Evolutionary conservation across 306 rosid species (phyloP), one percentile per base, ranked within the genome.

Genomic region (Bauhinia variegata): DNA sequence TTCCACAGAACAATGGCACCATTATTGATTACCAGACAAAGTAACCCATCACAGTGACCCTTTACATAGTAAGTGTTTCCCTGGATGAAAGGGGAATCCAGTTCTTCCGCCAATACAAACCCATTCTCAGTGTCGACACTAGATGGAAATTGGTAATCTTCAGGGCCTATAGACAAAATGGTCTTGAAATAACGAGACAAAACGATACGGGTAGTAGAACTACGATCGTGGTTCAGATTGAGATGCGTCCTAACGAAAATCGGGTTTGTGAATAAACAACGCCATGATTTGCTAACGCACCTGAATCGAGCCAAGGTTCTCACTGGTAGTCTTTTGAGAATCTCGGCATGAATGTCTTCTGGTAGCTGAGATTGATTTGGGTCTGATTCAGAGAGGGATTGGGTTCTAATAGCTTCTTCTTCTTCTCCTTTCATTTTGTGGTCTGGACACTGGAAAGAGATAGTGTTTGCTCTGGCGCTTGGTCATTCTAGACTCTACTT

Each of bases 31-130:
- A 83, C 80, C 17, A 71, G 3, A 43, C 84, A 79, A 15, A 83
- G 36, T 19, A 83, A 42, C 11, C 87, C 87, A 14, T 83, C 75
- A 38, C 75, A 83, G 50, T 79, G 84, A 4, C 84, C 87, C 56
- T 83, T 83, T 0, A 83, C 87, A 33, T 73, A 79, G 14, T 79
- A 83, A 4, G 82, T 80, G 51, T 79, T 37, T 30, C 68, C 59
- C 3, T 3, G 34, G 1, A 47, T 61, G n/a, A 48, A 33, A 8
- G 31, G 48, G 10, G 75, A 67, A 8, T 60, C 65, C 13, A 79
- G 70, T 62, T 75, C 66, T 11, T 14, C 38, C 2, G 77, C 53
- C 14, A 36, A 8, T 42, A 41, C 54, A 12, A 67, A 48, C 3
- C 61, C 84, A 23, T 42, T 28, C 19, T 36, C 47, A 23, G 38